Conservation (phyloP, 352 stramenopile genomes). For the Globisporangium parvum region DNA sequence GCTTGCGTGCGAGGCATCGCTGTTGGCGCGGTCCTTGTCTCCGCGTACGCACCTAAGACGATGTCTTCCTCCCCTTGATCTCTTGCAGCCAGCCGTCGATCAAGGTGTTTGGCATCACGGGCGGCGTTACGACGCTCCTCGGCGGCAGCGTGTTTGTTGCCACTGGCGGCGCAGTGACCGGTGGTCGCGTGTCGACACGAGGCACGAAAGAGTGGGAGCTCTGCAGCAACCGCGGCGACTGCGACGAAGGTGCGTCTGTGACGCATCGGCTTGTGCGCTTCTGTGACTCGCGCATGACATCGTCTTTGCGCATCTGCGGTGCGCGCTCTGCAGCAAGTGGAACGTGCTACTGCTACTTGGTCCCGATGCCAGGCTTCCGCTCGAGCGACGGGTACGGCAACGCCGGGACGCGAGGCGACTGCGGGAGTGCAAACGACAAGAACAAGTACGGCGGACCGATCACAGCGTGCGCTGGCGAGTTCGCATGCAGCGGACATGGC, state of each 20-base stretch:
- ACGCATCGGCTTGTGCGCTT: neutral
- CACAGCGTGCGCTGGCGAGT: slow-evolving; percentile 48
- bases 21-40: neutral
- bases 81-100: slow-evolving; percentile 44
- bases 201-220: slow-evolving; percentile 87
- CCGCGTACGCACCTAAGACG: no score
- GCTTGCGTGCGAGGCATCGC: neutral
- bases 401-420: slow-evolving; percentile 85
- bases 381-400: slow-evolving; percentile 86
- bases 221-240: slow-evolving; percentile 88
- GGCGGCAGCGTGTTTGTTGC: slow-evolving; percentile 48
- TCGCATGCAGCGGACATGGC: slow-evolving; percentile 70
- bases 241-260: slow-evolving; percentile 41
- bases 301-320: neutral
- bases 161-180: slow-evolving; percentile 35
- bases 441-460: slow-evolving; percentile 69
- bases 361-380: slow-evolving; percentile 74
- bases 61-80: slow-evolving; percentile 3
- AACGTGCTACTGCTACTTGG: slow-evolving; percentile 45
- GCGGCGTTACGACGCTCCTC: slow-evolving; percentile 26
- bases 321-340: slow-evolving; percentile 23
- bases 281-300: neutral
- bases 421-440: slow-evolving; percentile 79
- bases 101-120: slow-evolving; percentile 40
- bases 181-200: slow-evolving; percentile 35